Evolutionary conservation across 305 asterid species (phyloP).

Genomic region (Fraxinus xanthoxyloides): DNA sequence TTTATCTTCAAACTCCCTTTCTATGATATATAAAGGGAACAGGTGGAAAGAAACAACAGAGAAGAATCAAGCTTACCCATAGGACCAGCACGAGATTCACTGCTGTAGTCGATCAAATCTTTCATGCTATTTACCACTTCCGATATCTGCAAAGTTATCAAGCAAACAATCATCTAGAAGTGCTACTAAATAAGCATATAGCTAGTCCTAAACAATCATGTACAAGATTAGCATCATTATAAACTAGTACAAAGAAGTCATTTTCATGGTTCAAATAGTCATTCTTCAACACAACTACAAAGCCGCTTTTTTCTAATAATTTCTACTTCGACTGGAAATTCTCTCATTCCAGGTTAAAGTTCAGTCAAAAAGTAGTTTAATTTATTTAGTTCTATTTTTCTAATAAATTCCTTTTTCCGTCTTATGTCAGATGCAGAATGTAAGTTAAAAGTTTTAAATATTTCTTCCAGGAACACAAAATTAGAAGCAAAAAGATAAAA

Average conservation of each 20-base stretch:
- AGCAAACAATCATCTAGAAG: constrained; percentile 7
- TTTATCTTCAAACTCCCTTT: neutral
- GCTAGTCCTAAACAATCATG: neutral
- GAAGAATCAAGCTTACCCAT: constrained; percentile 57
- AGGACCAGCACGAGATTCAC: constrained; percentile 72
- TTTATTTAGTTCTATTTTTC: neutral
- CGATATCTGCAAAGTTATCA: constrained; percentile 60
- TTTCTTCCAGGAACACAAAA: neutral
- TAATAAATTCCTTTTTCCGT: neutral
- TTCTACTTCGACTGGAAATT: neutral
- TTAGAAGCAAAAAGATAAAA: neutral
- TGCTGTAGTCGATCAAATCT: constrained; percentile 79
- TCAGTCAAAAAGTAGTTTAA: neutral
- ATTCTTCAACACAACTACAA: neutral
- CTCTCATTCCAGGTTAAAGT: neutral
- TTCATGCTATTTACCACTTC: constrained; percentile 94
- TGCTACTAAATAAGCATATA: neutral
- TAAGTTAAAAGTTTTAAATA: neutral
- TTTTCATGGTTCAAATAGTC: neutral
- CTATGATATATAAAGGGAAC: constrained; percentile 1
- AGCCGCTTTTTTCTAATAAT: neutral
- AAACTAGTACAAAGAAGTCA: neutral
- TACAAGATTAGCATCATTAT: neutral
- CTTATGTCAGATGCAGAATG: neutral
- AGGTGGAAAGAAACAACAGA: constrained; percentile 5